These are phyloP conservation scores for Lasiosphaeria ovina DNA, from an alignment of 495 filamentous ascomycete genomes.

Conservation along the genomic window DNA sequence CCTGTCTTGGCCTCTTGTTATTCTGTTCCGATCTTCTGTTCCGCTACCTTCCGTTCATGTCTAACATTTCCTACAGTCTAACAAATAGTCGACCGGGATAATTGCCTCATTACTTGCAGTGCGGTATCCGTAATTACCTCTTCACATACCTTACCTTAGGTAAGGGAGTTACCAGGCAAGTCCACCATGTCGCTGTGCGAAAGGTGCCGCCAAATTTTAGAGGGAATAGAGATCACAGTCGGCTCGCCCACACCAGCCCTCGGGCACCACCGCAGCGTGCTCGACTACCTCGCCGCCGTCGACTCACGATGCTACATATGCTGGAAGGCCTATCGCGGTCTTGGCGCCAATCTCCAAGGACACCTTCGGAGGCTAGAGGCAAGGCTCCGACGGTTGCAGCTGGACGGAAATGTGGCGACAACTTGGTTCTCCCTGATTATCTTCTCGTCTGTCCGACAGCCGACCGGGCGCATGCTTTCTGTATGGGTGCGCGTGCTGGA, in stretches of 20 bases:
- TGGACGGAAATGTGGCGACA: neutral
- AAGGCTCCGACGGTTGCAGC: neutral
- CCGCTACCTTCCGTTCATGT: too few relatives aligned
- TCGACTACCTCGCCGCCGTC: neutral
- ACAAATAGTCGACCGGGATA: too few relatives aligned
- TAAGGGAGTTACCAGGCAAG: neutral
- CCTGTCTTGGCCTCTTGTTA: too few relatives aligned
- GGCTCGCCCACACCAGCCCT: neutral
- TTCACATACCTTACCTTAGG: too few relatives aligned
- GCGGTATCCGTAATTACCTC: too few relatives aligned
- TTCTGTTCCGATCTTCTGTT: too few relatives aligned
- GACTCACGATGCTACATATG: neutral
- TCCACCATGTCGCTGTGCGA: neutral
- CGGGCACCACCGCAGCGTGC: neutral
- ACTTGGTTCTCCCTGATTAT: neutral
- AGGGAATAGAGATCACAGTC: neutral
- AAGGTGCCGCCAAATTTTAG: neutral
- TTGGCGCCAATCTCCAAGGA: neutral
- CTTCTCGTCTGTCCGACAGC: neutral
- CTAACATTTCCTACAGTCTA: too few relatives aligned
- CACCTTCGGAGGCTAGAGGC: neutral
- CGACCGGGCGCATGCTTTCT: neutral
- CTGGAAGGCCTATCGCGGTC: neutral
- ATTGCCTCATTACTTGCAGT: too few relatives aligned
- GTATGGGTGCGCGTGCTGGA: neutral